These are phyloP conservation scores for Escovopsis sp. DNA, from an alignment of 2,329 filamentous ascomycete genomes.

Conservation along the genomic window DNA sequence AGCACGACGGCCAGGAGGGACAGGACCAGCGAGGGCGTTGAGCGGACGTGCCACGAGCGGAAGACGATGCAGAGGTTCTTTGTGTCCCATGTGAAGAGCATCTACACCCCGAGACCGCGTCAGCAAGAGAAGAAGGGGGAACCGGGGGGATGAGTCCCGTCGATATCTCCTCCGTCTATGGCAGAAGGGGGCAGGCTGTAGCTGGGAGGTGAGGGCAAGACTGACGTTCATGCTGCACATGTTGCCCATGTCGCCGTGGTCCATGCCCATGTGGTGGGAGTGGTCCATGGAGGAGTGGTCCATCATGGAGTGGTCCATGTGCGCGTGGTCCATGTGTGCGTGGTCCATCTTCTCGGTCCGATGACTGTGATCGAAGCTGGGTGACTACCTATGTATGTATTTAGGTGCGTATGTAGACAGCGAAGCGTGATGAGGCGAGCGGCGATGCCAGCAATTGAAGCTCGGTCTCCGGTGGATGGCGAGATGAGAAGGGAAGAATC, in stretches of 20 bases:
- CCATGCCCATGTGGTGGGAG: conserved; percentile 23
- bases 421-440: neutral
- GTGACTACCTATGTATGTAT: too few species aligned
- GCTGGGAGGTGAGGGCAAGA: neutral
- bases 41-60: conserved; percentile 72
- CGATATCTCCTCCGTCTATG: too few species aligned
- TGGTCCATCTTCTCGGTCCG: neutral
- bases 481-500: neutral
- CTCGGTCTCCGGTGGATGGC: neutral
- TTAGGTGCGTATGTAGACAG: too few species aligned
- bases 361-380: too few species aligned
- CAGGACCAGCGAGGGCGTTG: conserved; percentile 57
- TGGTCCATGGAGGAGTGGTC: conserved; percentile 25
- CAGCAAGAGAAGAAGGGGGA: conserved; percentile 2
- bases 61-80: conserved; percentile 94
- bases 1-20: conserved; percentile 73
- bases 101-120: conserved; percentile 34
- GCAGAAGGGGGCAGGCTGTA: neutral
- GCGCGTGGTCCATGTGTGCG: neutral
- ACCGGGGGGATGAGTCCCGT: neutral
- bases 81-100: conserved; percentile 97
- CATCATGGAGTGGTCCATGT: conserved; percentile 4
- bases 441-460: neutral
- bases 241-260: conserved; percentile 32
- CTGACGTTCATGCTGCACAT: conserved; percentile 84